Evolutionary conservation across 805 yeast genomes (phyloP).

Genomic region (Saccharomycopsis amapae): DNA sequence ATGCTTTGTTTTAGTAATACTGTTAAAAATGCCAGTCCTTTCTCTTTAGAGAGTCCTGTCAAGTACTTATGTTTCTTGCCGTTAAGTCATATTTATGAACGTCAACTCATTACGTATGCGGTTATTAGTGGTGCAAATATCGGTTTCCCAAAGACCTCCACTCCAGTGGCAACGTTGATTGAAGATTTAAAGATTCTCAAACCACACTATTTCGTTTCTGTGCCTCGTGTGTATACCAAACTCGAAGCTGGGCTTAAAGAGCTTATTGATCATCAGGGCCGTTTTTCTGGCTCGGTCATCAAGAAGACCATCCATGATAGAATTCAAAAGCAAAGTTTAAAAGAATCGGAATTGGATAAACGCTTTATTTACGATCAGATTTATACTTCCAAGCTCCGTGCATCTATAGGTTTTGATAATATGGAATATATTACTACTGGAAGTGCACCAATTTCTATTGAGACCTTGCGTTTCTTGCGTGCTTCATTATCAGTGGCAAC

Average conservation of each 20-base stretch:
- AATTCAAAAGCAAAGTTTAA: conserved; percentile 16
- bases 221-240: conserved; percentile 49
- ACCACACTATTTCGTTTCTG: conserved; percentile 41
- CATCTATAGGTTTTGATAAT: conserved; percentile 34
- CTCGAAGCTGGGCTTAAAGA: conserved; percentile 44
- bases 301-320: conserved; percentile 4
- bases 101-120: conserved; percentile 36
- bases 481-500: conserved; percentile 43
- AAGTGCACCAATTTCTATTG: conserved; percentile 54
- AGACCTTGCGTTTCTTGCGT: conserved; percentile 46
- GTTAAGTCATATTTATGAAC: conserved; percentile 52
- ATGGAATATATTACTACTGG: conserved; percentile 33
- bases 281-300: not conserved
- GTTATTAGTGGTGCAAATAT: conserved; percentile 36
- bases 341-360: conserved; percentile 19
- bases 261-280: conserved; percentile 28
- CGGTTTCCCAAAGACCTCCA: conserved; percentile 44
- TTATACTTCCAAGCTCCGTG: conserved; percentile 30
- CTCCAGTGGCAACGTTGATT: conserved; percentile 37
- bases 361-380: conserved; percentile 29
- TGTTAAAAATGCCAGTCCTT: conserved; percentile 11
- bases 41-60: no score
- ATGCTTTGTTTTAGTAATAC: conserved; percentile 25
- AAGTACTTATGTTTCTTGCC: conserved; percentile 41
- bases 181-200: conserved; percentile 42